Base-by-base conservation (phyloP, 345 rosid genomes). In the Murraya paniculata region DNA sequence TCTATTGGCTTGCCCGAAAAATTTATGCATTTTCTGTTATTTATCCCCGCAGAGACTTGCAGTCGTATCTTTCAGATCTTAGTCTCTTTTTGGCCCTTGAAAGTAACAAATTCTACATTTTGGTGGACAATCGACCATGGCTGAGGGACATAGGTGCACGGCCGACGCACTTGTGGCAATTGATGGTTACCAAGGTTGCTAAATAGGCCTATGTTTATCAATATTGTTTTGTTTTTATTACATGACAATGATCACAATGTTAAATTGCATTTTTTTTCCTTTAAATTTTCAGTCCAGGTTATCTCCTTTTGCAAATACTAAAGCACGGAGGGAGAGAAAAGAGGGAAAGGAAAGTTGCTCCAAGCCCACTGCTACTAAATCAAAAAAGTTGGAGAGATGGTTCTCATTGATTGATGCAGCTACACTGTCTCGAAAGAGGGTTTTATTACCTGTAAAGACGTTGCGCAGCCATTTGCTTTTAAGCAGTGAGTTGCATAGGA, bases 51-150 rank as follows among this genome's bases (percentile, higher is more conserved):
- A 97, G 99, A 80, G 99, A 94, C 87, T 84, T 93, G 94, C 97
- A 97, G 85, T 87, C 99, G 27, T 97, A 97, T 87, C 96, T 91
- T 72, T 97, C 99, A 60, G 97, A 92, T 85, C 97, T 93, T 73
- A 85, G 88, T 62, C 80, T 97, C 61, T 97, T 94, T 83, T 69
- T 97, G 82, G 98, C 94, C 10, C 24, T 82, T 69, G 96, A 94
- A 77, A 93, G 97, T 81, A 90, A 91, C 35, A 97, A 88, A 80
- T 79, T 97, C 58, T 97, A 90, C 75, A 86, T 97, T 62, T 80
- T 97, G 90, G 99, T 97, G 79, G 99, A 97, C 73, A 97, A 97
- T 74, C 86, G 92, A 48, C 97, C 98, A 82, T 97, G 99, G 98
- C 75, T 91, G 86, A 86, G 81, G 72, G 86, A 89, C 62, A 76